phyloP scores from a whole-genome alignment of 805 yeast species.

The Candida ascalaphidarum region DNA sequence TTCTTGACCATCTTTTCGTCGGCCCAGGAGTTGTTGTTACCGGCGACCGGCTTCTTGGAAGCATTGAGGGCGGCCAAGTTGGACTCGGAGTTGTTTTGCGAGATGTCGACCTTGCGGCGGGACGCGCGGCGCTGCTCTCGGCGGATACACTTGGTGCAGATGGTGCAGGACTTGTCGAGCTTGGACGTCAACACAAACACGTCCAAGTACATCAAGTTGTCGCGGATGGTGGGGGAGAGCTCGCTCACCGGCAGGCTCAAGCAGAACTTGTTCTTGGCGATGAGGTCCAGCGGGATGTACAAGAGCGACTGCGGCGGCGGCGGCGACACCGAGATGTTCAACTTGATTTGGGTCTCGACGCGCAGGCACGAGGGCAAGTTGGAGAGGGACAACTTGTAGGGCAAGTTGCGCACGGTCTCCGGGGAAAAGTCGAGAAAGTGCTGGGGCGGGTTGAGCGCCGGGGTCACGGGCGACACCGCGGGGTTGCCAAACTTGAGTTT shows the following conservation, averaged over 20 bases:
- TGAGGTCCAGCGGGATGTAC: conserved; percentile 80
- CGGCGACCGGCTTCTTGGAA: conserved; percentile 10
- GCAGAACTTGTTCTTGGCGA: conserved; percentile 80
- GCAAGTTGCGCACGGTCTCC: conserved; percentile 26
- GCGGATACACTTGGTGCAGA: conserved; percentile 83
- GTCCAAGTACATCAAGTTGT: conserved; percentile 60
- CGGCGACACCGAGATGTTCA: conserved; percentile 61
- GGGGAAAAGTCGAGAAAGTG: conserved; percentile 30
- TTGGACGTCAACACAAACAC: conserved; percentile 68
- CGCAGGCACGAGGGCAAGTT: conserved; percentile 77
- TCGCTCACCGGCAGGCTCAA: conserved; percentile 42
- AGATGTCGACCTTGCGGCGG: conserved; percentile 56
- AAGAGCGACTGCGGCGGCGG: conserved; percentile 67
- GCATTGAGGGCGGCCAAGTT: conserved; percentile 5
- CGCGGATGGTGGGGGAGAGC: conserved; percentile 31
- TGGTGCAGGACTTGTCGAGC: conserved; percentile 46
- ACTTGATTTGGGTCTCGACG: conserved; percentile 92
- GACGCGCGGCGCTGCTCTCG: conserved; percentile 93
- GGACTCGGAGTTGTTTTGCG: conserved; percentile 3
- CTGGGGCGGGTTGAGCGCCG: no score
- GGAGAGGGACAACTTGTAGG: conserved; percentile 43
- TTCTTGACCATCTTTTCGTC: conserved; percentile 64
- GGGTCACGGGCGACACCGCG: conserved; percentile 26
- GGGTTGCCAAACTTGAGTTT: conserved; percentile 46
- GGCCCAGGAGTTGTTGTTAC: conserved; percentile 65